Evolutionary conservation across 2,329 filamentous ascomycete genomes (phyloP), one percentile per base, ranked within the genome.

Genomic region (Pseudocercospora fuligena): DNA sequence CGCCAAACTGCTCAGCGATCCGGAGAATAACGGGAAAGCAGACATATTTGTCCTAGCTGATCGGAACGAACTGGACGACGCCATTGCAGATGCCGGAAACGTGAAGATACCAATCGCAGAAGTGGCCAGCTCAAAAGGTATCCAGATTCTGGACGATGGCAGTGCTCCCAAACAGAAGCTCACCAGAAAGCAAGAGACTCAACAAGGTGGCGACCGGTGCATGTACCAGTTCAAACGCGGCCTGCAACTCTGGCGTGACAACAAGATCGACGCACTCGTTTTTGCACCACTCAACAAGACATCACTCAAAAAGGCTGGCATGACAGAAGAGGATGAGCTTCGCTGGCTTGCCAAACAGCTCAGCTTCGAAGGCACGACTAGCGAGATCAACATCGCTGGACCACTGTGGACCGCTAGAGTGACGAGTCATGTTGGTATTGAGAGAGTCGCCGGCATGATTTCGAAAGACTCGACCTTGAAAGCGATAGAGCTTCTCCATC

Each of bases 341-440:
- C 61, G 67, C 14, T 69, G 67, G 67, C 66, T 69, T 49, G 67
- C 64, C n/a, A 66, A 66, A 31, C 56, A 69, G 19, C 53, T 69
- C 12, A n/a, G 43, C 11, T 58, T 59, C 16, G 27, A 47, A 12
- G 67, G 67, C 21, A 64, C 59, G 6, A 69, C 67, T 2, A 69
- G 67, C 33, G 67, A 69, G 58, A 69, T 69, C 64, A 69, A 69
- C 33, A 69, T 69, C 12, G 61, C 65, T 14, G 64, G 64, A 1
- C 43, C 61, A 8, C 57, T 69, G 9, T 69, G 67, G 64, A 69
- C 67, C 19, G 66, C 59, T 2, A 65, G 67, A 60, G 67, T 69
- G 6, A 69, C 67, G 7, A 66, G 63, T 16, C 67, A 69, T 21
- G 57, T 67, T 29, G 49, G 54, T 19, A 27, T 69, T 12, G 59